Conservation (phyloP, 495 filamentous ascomycete species). For the Barbatosphaeria neglecta region DNA sequence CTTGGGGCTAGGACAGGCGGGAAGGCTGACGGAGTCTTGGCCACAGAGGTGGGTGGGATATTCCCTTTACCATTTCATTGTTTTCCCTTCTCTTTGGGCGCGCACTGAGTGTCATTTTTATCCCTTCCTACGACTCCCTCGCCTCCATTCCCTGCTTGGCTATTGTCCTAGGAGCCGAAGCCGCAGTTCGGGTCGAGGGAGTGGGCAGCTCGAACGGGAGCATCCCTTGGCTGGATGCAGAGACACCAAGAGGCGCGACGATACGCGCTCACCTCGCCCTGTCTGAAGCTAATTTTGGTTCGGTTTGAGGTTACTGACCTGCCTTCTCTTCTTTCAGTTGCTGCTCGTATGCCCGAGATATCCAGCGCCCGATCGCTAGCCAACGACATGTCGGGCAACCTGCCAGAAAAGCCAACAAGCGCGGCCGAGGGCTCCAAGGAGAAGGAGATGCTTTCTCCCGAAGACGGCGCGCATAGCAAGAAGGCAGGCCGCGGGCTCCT, state of each 20-base stretch:
- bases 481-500: constrained; percentile 48
- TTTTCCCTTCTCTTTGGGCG: neutral
- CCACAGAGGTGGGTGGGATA: neutral
- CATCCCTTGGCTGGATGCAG: no score
- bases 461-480: constrained; percentile 34
- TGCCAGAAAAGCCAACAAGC: constrained; percentile 18
- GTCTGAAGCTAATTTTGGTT: no score
- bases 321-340: neutral
- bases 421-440: constrained; percentile 34
- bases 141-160: no score
- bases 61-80: neutral
- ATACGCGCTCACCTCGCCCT: no score
- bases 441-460: constrained; percentile 29
- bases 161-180: no score
- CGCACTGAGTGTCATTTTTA: no score
- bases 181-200: no score
- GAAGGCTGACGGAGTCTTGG: constrained; percentile 2
- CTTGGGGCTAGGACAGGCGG: constrained; percentile 14
- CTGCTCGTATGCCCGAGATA: neutral
- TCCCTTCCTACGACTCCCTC: no score
- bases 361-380: constrained; percentile 1
- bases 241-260: no score
- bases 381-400: constrained; percentile 26
- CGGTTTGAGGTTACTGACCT: no score
- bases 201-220: no score